These are phyloP conservation scores for Mortierella sp. DNA, from an alignment of 371 early-diverging fungal genomes.

Conservation along the genomic window DNA sequence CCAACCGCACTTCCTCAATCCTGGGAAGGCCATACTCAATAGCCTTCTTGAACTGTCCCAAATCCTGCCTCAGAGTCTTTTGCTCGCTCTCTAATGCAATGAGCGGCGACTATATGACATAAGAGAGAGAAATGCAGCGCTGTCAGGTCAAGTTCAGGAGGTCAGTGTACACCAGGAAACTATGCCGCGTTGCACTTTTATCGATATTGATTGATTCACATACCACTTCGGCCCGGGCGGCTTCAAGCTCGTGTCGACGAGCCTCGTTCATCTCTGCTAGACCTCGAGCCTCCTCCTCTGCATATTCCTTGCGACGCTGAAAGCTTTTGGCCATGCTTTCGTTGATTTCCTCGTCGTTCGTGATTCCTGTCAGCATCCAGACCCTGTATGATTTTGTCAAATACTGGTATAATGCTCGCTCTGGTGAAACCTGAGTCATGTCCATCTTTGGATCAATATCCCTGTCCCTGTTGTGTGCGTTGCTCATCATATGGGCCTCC, in stretches of 20 bases:
- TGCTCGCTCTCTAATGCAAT: slow-evolving; percentile 66
- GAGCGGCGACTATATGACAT: slow-evolving; percentile 68
- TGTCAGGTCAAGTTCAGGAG: too few relatives aligned
- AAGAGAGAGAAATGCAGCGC: slow-evolving; percentile 61
- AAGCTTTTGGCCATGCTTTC: slow-evolving; percentile 43
- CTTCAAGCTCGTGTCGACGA: slow-evolving; percentile 31
- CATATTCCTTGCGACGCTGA: slow-evolving; percentile 36
- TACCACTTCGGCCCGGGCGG: slow-evolving; percentile 64
- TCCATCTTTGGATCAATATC: slow-evolving; percentile 58
- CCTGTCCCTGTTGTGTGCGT: slow-evolving; percentile 24
- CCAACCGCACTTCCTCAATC: slow-evolving; percentile 35
- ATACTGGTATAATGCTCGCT: slow-evolving; percentile 40
- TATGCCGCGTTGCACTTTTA: slow-evolving; percentile 67
- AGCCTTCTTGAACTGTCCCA: slow-evolving; percentile 49
- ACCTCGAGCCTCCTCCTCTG: slow-evolving; percentile 33
- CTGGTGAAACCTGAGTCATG: slow-evolving; percentile 61
- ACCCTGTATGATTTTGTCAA: slow-evolving; percentile 38
- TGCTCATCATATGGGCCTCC: slow-evolving; percentile 52
- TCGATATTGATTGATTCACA: slow-evolving; percentile 33
- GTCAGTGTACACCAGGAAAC: slow-evolving; percentile 48
- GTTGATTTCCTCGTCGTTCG: slow-evolving; percentile 39
- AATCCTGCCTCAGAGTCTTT: slow-evolving; percentile 51
- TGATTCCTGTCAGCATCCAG: slow-evolving; percentile 52
- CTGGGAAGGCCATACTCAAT: slow-evolving; percentile 38
- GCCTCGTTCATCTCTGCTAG: slow-evolving; percentile 21